Evolutionary conservation across 331 rosid species (phyloP).

Genomic region (Malus hybrid): DNA sequence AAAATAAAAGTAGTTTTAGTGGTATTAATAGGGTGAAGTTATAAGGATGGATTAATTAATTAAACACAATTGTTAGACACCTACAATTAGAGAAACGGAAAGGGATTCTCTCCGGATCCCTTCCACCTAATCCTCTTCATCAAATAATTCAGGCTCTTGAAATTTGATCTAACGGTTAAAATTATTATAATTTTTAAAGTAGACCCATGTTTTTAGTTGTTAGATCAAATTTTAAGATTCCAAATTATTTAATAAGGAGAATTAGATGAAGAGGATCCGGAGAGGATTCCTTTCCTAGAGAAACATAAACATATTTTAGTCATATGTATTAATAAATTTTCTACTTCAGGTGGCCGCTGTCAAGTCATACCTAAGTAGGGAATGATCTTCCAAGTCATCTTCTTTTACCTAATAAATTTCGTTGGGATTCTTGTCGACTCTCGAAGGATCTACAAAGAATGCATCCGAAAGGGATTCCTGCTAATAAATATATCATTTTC

Average conservation of each 20-base stretch:
- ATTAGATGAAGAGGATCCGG: fast-evolving
- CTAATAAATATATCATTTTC: too few species aligned
- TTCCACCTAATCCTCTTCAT: too few species aligned
- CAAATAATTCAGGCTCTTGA: fast-evolving
- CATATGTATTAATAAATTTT: not conserved
- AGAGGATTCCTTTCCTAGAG: too few species aligned
- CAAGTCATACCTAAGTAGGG: not conserved
- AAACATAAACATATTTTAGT: not conserved
- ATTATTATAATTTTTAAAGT: too few species aligned
- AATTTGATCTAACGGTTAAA: too few species aligned
- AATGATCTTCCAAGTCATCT: not conserved
- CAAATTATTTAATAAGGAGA: fast-evolving
- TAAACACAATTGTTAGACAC: not conserved
- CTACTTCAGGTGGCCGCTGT: not conserved
- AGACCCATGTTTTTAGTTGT: fast-evolving
- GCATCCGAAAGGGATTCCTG: not conserved
- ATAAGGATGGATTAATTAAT: not conserved
- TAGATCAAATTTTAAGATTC: too few species aligned
- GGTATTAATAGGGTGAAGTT: not conserved
- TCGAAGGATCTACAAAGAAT: not conserved
- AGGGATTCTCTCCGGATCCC: too few species aligned
- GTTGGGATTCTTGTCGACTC: not conserved
- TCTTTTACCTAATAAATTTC: slow-evolving; percentile 13
- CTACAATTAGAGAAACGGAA: too few species aligned
- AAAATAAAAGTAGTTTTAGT: not conserved